Evolutionary conservation across 2,329 filamentous ascomycete genomes (phyloP).

Genomic region (Phoma sp.): DNA sequence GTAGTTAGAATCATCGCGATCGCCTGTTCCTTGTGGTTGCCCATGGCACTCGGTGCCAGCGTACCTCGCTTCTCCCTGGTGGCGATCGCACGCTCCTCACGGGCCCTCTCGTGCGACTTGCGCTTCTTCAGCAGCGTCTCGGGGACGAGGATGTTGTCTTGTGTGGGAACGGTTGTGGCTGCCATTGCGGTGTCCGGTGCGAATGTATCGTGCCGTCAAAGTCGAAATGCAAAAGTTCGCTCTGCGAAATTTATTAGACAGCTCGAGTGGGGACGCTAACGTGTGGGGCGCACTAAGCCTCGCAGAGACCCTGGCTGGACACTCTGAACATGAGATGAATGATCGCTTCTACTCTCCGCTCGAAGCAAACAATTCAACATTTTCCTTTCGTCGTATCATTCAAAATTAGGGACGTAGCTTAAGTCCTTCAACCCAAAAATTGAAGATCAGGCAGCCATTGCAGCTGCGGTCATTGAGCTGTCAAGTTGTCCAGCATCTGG

Average conservation of each 20-base stretch:
- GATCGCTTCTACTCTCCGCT: too few relatives aligned
- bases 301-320: conserved; percentile 1
- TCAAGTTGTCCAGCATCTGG: not conserved
- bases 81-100: conserved; percentile 82
- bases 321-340: not conserved
- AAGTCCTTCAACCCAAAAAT: too few relatives aligned
- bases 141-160: conserved; percentile 95
- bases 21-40: conserved; percentile 29
- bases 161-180: conserved; percentile 84
- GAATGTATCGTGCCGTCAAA: conserved; percentile 18
- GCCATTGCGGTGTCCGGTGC: conserved; percentile 18
- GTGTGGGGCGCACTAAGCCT: conserved; percentile 14
- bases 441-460: too few relatives aligned
- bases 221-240: conserved; percentile 8
- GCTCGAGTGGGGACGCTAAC: conserved; percentile 5
- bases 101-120: conserved; percentile 99
- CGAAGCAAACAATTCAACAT: too few relatives aligned
- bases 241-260: conserved; percentile 7
- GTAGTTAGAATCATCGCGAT: conserved; percentile 84
- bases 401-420: too few relatives aligned
- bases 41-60: conserved; percentile 49
- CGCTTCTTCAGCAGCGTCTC: conserved; percentile 99
- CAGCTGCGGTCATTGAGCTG: too few relatives aligned
- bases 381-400: too few relatives aligned
- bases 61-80: conserved; percentile 89